Base-by-base conservation (phyloP, 768 basidiomycete species). In the Amanita brunnescens region DNA sequence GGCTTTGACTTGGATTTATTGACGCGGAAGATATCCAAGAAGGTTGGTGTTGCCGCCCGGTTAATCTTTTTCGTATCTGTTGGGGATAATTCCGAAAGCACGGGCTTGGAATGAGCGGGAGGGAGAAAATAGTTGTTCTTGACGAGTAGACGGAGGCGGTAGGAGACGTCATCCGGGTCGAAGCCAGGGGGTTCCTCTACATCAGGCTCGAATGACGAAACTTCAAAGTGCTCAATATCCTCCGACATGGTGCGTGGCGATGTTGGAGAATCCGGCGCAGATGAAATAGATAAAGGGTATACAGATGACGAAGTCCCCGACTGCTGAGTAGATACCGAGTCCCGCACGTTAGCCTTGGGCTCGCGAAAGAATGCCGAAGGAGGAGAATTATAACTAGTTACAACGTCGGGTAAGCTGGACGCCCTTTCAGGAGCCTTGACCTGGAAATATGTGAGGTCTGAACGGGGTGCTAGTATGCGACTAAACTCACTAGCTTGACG, bases 91-190 rank as follows among this genome's bases (percentile, higher is more conserved):
- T 85, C 80, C 23, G 83, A 73, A 2, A 81, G 77, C 8, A 78
- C 79, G 1, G 90, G 90, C 61, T 92, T 92, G 37, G 81, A 76
- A 60, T 92, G 90, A 0, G 90, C 89, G 8, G 90, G 91, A 3
- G 90, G 90, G 33, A 92, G 80, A 61, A 88, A 92, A 63, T 92
- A 92, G 61, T 76, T 91, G 66, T 92, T 92, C 64, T 85, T 87
- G 49, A 92, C 84, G 35, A 92, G 78, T 48, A 92, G 76, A 35
- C 82, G 84, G 16, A 92, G 78, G 20, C 90, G 85, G 67, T 89
- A 88, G 16, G 87, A 81, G 35, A 91, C 88, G 60, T 92, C 90
- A 65, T 92, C 89, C 18, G 76, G 74, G 58, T 80, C 75, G 56
- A 75, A 80, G 47, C 72, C 76, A 56, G 78, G 73, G 23, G 71